phyloP scores from a whole-genome alignment of 495 filamentous ascomycete genomes.

The Cetradonia linearis region DNA sequence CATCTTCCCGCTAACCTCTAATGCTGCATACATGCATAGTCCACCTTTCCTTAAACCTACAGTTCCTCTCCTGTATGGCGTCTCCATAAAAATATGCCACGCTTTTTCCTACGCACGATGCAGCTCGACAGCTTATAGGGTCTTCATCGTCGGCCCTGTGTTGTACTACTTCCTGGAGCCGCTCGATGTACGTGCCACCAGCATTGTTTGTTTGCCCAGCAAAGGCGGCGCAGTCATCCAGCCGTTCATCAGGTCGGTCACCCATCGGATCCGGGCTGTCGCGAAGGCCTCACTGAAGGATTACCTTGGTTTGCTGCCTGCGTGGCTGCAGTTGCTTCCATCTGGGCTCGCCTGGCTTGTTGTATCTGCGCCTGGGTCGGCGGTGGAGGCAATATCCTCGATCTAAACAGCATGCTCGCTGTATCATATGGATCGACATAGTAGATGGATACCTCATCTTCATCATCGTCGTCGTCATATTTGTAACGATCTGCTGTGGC shows the following conservation, averaged over 20 bases:
- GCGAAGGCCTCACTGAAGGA: background rate
- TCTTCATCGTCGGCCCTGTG: background rate
- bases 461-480: conserved; percentile 61
- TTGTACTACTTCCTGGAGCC: background rate
- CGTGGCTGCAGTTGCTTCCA: conserved; percentile 11
- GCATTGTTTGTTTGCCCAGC: background rate
- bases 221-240: background rate
- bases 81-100: background rate
- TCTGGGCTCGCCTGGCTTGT: conserved; percentile 29
- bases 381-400: conserved; percentile 28
- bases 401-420: conserved; percentile 60
- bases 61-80: background rate
- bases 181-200: background rate
- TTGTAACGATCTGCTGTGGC: conserved; percentile 64
- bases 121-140: conserved; percentile 3
- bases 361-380: conserved; percentile 40
- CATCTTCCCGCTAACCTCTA: conserved; percentile 3
- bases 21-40: conserved; percentile 1
- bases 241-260: background rate
- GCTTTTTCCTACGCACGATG: background rate
- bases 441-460: conserved; percentile 56
- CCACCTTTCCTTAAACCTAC: background rate
- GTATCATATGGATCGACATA: conserved; percentile 61
- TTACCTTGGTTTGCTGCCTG: conserved; percentile 8
- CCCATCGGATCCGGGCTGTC: conserved; percentile 10